phyloP scores from a whole-genome alignment of 768 basidiomycete genomes.

The Naganishia kalamii region DNA sequence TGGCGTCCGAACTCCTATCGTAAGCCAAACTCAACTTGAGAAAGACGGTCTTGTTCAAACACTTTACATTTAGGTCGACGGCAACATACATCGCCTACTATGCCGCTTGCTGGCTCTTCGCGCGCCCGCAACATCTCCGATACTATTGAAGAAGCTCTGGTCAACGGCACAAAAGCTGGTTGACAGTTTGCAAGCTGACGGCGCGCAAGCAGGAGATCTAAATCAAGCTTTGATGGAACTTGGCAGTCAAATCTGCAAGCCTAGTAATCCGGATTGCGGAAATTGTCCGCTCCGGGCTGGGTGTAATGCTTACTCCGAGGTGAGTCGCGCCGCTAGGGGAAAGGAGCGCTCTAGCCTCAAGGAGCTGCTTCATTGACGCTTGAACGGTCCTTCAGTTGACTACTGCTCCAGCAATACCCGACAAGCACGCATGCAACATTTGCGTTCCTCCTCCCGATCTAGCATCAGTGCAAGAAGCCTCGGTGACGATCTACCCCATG shows the following conservation, averaged over 20 bases:
- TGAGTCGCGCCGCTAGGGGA: slow-evolving; percentile 22
- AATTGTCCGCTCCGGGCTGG: slow-evolving; percentile 63
- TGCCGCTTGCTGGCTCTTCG: slow-evolving; percentile 76
- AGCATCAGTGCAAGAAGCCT: slow-evolving; percentile 25
- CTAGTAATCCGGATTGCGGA: slow-evolving; percentile 67
- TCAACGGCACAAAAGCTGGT: slow-evolving; percentile 66
- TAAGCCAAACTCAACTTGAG: slow-evolving; percentile 56
- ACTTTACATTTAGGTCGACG: too few species aligned
- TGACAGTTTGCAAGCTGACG: slow-evolving; percentile 41
- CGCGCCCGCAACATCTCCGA: slow-evolving; percentile 71
- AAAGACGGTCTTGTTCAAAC: too few species aligned
- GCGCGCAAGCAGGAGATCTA: slow-evolving; percentile 62
- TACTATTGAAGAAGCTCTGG: slow-evolving; percentile 77
- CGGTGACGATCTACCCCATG: slow-evolving; percentile 80
- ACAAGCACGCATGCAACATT: slow-evolving; percentile 26
- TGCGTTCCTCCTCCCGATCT: slow-evolving; percentile 27
- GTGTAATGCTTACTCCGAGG: slow-evolving; percentile 62
- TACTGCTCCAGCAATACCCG: slow-evolving; percentile 3
- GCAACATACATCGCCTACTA: slow-evolving; percentile 80
- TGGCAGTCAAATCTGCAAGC: slow-evolving; percentile 86
- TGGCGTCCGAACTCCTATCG: slow-evolving; percentile 72
- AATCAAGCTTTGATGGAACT: slow-evolving; percentile 86
- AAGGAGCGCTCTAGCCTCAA: too few species aligned
- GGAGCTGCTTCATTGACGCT: not conserved
- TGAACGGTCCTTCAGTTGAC: not conserved